A percentile compares a stretch with the other conserved stretches of the same genome.
Conservation (phyloP, 2,329 filamentous ascomycete genomes). For the Cadophora sp. region DNA sequence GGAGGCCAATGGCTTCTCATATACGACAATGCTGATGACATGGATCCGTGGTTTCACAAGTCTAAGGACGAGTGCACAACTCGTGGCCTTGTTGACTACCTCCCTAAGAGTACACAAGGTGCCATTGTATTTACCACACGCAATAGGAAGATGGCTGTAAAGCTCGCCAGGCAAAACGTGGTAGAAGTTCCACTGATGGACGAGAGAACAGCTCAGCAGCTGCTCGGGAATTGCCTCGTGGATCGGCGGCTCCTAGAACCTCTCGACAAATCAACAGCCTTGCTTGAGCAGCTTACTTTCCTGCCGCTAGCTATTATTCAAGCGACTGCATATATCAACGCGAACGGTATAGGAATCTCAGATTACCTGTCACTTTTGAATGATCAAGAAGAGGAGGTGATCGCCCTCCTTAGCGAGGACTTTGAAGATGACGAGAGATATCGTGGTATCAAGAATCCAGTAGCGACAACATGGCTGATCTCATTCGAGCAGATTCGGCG, state of each 20-base stretch:
- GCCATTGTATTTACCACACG: conserved; percentile 50
- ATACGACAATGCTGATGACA: conserved; percentile 51
- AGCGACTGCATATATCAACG: conserved; percentile 46
- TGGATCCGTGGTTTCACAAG: conserved; percentile 36
- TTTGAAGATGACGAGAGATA: conserved; percentile 48
- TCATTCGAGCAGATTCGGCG: conserved; percentile 50
- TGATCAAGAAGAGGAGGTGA: conserved; percentile 43
- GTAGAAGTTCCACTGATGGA: conserved; percentile 45
- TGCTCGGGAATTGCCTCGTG: conserved; percentile 43
- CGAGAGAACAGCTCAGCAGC: conserved; percentile 38
- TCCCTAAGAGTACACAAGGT: conserved; percentile 47
- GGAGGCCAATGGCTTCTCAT: conserved; percentile 50
- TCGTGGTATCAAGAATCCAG: conserved; percentile 45
- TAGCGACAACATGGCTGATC: conserved; percentile 41
- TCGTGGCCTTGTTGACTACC: no score
- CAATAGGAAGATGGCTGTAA: conserved; percentile 43
- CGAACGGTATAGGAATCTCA: conserved; percentile 38
- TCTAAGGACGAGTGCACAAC: no score
- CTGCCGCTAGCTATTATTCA: conserved; percentile 52
- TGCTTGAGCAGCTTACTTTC: conserved; percentile 47
- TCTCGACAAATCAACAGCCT: conserved; percentile 26
- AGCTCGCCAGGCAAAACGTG: conserved; percentile 39
- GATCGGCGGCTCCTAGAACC: no score
- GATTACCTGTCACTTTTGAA: conserved; percentile 48
- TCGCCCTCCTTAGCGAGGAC: conserved; percentile 46